Base-by-base conservation (phyloP, 2,329 filamentous ascomycete species). In the Raffaelea deltoideospora region DNA sequence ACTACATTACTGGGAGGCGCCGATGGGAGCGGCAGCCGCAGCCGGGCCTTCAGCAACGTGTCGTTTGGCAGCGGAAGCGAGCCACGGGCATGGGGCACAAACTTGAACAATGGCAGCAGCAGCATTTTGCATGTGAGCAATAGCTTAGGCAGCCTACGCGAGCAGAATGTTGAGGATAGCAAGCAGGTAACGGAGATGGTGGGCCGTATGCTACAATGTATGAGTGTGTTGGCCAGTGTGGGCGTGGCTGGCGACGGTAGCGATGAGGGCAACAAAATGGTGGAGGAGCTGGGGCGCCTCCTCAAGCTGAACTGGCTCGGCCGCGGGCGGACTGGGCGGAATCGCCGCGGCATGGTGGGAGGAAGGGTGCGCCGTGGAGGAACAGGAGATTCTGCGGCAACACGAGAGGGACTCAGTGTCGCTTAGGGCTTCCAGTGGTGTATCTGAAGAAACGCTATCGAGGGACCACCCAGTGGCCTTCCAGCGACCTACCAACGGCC, bases 231-330 rank as follows among this genome's bases (percentile, higher is more conserved):
- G 18, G 82, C 84, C 3, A 42, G 45, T 43, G 72, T 93, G 11
- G 79, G 64, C 18, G 53, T 50, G 32, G 46, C 33, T n/a, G 43
- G 31, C 21, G 42, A 74, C 50, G 74, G 67, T 1, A 72, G 71
- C 10, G 84, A 92, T 44, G 75, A 79, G 27, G 69, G 73, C 2
- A 83, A 88, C 52, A 70, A 69, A 39, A 84, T 79, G 57, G 80
- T 96, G 50, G 80, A 88, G 43, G 73, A 87, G 50, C 62, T 98
- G 43, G 85, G 80, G 39, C 79, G 84, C 51, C 76, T 90, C 48
- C 63, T 98, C 42, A 98, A 96, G 59, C 75, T 95, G 49, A 98
- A 98, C 56, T 98, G 90, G 90, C 68, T 98, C 2, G 88, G 88
- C 0, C 67, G 90, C 33, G 88, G 88, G 0, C 64, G 90, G 26